Base-by-base conservation (phyloP, 2,329 filamentous ascomycete genomes). In the Neurospora sp. region DNA sequence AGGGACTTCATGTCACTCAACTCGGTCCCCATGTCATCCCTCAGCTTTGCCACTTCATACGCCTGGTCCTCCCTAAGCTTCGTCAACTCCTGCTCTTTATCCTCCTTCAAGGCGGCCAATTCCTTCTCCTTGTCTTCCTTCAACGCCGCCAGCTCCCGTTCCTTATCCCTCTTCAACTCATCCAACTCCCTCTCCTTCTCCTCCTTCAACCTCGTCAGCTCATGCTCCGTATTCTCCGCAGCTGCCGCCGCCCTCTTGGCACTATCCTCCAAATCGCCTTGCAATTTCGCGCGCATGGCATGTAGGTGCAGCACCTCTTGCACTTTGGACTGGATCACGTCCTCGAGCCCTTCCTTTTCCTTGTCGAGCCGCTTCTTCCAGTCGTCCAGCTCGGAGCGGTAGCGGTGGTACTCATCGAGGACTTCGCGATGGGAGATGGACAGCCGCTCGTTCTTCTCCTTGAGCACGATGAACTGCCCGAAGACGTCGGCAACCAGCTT, bases 401-500 rank as follows among this genome's bases (percentile, higher is more conserved):
- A 79, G 23, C 74, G 73, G 66, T 76, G 77, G 72, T 79, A 79
- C 72, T 79, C 75, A 67, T 79, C 78, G 23, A 79, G 71, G 5
- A 78, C 73, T 28, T 77, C 77, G 52, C 76, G 77, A 68, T 78
- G 76, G 1, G 77, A 76, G 57, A 71, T 75, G 38, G 74, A 70
- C 15, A 79, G 76, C 62, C 77, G 75, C 69, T 74, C 73, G 68
- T 78, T 79, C 68, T 78, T 76, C 67, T 76, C 72, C 43, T 77
- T 77, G 67, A 79, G 74, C 46, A 74, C 73, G n/a, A 77, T 74
- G 62, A 77, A 77, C 69, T 79, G 77, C 69, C 73, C 75, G 70
- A 78, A 79, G 66, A 79, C 75, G 66, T 77, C 76, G 69, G 77
- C 75, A 11, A 79, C 74, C 11, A 78, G 72, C 73, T 78, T 78